phyloP scores from a whole-genome alignment of 1,284 basidiomycete species.

The Cutaneotrichosporon spelunceum region DNA sequence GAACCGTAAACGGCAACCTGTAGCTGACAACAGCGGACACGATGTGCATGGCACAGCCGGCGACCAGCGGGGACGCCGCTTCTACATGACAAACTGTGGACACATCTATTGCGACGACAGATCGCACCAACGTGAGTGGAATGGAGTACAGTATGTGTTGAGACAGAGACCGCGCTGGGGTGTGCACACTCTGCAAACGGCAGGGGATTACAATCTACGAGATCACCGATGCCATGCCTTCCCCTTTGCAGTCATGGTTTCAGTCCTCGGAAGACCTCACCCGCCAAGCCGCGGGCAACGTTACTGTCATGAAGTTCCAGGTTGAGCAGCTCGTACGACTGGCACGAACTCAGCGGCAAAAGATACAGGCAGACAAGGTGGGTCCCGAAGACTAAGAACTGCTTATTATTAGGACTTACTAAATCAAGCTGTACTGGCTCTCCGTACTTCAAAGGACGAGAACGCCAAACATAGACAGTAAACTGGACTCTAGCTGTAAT shows the following conservation, averaged over 20 bases:
- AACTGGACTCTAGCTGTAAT: not conserved
- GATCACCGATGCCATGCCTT: constrained; percentile 17
- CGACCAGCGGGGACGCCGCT: constrained; percentile 10
- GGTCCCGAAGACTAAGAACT: not conserved
- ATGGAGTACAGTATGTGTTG: not conserved
- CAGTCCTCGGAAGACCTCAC: not conserved
- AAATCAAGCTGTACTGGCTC: not conserved
- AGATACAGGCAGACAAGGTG: constrained; percentile 13
- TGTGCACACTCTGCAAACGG: constrained; percentile 23
- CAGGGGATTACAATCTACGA: constrained; percentile 14
- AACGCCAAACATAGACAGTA: not conserved
- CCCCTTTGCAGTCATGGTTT: constrained; percentile 4
- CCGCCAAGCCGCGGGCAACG: not conserved
- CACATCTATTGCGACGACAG: constrained; percentile 39
- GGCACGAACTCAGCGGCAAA: not conserved
- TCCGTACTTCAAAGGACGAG: not conserved
- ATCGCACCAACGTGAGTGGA: constrained; percentile 31
- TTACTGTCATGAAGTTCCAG: constrained; percentile 15
- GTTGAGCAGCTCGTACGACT: constrained; percentile 13
- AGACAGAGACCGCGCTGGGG: constrained; percentile 21
- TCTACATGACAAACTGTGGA: constrained; percentile 45
- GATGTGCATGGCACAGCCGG: not conserved
- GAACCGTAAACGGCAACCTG: not conserved
- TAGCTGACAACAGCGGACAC: not conserved
- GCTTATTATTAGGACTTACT: not conserved